These are phyloP conservation scores for Pichia eremophila DNA, from an alignment of 805 yeast genomes.

Conservation along the genomic window DNA sequence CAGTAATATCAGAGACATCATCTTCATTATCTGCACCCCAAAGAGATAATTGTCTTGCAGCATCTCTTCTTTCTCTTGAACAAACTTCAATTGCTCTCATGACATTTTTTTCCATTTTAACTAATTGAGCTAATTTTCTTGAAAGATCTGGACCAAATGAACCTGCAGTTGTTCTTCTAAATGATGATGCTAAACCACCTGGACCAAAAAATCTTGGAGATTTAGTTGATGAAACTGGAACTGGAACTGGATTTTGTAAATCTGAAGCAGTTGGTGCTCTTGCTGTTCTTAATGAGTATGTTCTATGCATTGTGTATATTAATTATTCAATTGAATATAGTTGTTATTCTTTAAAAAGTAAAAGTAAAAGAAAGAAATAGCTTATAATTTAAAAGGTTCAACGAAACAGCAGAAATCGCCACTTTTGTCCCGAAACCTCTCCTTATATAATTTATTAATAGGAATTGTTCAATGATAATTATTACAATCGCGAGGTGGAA, in stretches of 20 bases:
- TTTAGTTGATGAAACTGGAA: constrained; percentile 61
- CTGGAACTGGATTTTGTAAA: constrained; percentile 73
- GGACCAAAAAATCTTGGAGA: constrained; percentile 71
- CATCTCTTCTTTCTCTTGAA: constrained; percentile 70
- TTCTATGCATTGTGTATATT: constrained; percentile 55
- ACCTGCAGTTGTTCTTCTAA: constrained; percentile 66
- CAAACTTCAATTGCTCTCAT: constrained; percentile 71
- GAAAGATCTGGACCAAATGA: constrained; percentile 74
- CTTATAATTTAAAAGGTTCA: too few relatives aligned
- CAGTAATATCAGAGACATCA: constrained; percentile 78
- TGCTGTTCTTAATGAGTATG: constrained; percentile 67
- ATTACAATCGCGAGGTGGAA: too few relatives aligned
- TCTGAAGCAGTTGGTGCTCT: constrained; percentile 82
- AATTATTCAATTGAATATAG: too few relatives aligned
- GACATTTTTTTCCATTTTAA: constrained; percentile 75
- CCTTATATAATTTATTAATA: too few relatives aligned
- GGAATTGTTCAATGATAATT: too few relatives aligned
- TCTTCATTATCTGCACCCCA: constrained; percentile 90
- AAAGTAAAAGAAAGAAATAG: too few relatives aligned
- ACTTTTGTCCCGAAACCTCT: neutral
- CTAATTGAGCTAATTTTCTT: constrained; percentile 61
- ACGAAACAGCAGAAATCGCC: neutral
- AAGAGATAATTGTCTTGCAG: constrained; percentile 69
- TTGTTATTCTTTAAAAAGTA: too few relatives aligned
- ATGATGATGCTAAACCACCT: constrained; percentile 42